Evolutionary conservation across 768 basidiomycete species (phyloP).

Genomic region (Termitomyces sp.): DNA sequence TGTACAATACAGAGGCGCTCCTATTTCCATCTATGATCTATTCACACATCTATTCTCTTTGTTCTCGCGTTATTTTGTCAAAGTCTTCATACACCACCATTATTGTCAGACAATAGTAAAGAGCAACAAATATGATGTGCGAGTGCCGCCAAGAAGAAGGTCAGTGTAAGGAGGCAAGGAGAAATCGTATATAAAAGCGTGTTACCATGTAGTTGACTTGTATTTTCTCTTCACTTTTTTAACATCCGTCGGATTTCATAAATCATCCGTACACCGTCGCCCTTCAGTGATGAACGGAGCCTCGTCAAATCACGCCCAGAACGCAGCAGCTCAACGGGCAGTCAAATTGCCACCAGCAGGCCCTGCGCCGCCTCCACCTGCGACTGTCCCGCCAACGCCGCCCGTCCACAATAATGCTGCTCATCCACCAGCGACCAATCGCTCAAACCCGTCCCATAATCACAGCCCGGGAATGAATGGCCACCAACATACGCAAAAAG

Average conservation of each 20-base stretch:
- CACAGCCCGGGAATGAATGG: conserved; percentile 37
- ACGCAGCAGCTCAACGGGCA: conserved; percentile 30
- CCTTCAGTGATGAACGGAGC: conserved; percentile 44
- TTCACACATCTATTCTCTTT: background rate
- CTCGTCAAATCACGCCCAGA: conserved; percentile 27
- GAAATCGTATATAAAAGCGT: background rate
- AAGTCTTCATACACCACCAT: background rate
- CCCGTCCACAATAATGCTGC: conserved; percentile 36
- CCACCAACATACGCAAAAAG: conserved; percentile 40
- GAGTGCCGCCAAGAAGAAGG: background rate
- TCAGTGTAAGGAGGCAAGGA: background rate
- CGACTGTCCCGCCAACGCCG: conserved; percentile 50
- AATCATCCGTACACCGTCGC: conserved; percentile 9
- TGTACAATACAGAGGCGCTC: background rate
- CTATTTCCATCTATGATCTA: background rate
- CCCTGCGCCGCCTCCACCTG: conserved; percentile 58
- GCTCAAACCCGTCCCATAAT: conserved; percentile 22
- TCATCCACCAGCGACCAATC: conserved; percentile 23
- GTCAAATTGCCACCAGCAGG: conserved; percentile 52
- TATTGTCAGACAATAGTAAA: background rate
- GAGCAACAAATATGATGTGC: background rate
- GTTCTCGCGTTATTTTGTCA: background rate
- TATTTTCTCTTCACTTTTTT: conserved; percentile 10
- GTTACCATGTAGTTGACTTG: background rate
- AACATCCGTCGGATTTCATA: conserved; percentile 13